Conservation (phyloP, 2,329 filamentous ascomycete species). For the Dactylellina leptospora region DNA sequence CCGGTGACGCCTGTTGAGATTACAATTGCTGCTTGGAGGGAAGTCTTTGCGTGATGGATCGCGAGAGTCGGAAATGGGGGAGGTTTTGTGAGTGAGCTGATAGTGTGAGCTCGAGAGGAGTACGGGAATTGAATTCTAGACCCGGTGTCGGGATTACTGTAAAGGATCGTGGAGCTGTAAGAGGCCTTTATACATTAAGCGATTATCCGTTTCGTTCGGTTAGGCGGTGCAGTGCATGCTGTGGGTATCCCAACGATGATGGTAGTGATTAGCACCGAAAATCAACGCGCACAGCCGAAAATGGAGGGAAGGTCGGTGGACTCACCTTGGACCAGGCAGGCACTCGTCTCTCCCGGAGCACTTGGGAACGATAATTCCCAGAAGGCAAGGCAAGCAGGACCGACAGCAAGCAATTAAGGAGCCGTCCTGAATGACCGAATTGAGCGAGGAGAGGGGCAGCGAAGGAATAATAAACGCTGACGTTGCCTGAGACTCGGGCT, state of each 20-base stretch:
- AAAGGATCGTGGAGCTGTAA: slow-evolving; percentile 53
- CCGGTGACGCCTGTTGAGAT: slow-evolving; percentile 51
- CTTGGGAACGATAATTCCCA: not conserved
- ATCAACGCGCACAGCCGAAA: slow-evolving; percentile 26
- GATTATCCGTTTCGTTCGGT: slow-evolving; percentile 49
- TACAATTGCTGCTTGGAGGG: slow-evolving; percentile 43
- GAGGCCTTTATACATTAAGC: slow-evolving; percentile 54
- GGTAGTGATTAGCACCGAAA: slow-evolving; percentile 12
- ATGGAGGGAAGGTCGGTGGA: not conserved
- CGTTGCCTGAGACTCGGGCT: slow-evolving; percentile 28
- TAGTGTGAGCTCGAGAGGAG: not conserved
- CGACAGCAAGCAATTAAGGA: slow-evolving; percentile 27
- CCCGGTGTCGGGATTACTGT: slow-evolving; percentile 28
- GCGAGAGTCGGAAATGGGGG: slow-evolving; percentile 19
- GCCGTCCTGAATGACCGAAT: slow-evolving; percentile 6
- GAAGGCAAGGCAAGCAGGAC: slow-evolving; percentile 5
- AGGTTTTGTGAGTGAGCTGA: too few species aligned
- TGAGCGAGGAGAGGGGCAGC: not conserved
- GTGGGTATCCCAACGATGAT: not conserved
- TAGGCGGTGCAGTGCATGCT: slow-evolving; percentile 48
- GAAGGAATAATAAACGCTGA: slow-evolving; percentile 8
- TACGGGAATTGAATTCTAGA: slow-evolving; percentile 23
- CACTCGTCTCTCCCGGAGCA: slow-evolving; percentile 34
- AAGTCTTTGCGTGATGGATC: slow-evolving; percentile 4
- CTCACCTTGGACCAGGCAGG: slow-evolving; percentile 40